These are phyloP conservation scores for Drosera spatulata DNA, from an alignment of 179 eudicot genomes.

Conservation along the genomic window DNA sequence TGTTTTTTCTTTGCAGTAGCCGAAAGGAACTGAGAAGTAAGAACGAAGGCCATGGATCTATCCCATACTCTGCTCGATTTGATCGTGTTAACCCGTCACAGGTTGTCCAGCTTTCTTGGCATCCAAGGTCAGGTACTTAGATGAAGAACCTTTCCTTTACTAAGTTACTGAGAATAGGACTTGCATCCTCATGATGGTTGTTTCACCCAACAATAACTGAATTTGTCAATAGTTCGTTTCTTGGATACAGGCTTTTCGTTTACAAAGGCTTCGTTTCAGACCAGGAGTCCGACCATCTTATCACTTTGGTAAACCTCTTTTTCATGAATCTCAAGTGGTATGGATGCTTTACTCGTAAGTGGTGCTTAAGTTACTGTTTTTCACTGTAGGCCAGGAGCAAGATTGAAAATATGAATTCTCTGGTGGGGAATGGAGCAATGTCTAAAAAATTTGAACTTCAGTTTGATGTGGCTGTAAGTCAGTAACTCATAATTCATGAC, in stretches of 20 bases:
- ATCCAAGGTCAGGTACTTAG: slow-evolving; percentile 91
- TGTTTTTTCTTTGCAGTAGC: slow-evolving; percentile 24
- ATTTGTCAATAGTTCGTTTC: slow-evolving; percentile 8
- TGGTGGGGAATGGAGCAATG: slow-evolving; percentile 3
- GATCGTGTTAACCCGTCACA: slow-evolving; percentile 54
- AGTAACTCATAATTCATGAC: no score
- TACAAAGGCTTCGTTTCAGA: slow-evolving; percentile 61
- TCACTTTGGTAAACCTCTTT: slow-evolving; percentile 48
- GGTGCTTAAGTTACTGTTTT: slow-evolving; percentile 7
- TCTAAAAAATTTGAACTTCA: slow-evolving; percentile 11
- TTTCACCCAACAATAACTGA: slow-evolving; percentile 1
- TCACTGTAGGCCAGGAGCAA: slow-evolving; percentile 28
- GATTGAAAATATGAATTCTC: slow-evolving; percentile 10
- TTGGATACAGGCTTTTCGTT: slow-evolving; percentile 55
- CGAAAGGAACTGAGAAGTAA: slow-evolving; percentile 51
- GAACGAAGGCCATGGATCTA: slow-evolving; percentile 15
- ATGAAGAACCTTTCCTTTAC: slow-evolving; percentile 1
- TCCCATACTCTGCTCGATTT: slow-evolving; percentile 20
- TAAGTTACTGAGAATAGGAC: neutral
- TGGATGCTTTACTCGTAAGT: neutral
- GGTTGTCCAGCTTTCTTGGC: slow-evolving; percentile 71
- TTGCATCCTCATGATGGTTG: neutral
- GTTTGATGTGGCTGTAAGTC: slow-evolving; percentile 28
- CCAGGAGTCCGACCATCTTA: slow-evolving; percentile 70
- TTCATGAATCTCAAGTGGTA: neutral